phyloP scores from a whole-genome alignment of 352 stramenopile genomes.

The Achlya hypogyna region DNA sequence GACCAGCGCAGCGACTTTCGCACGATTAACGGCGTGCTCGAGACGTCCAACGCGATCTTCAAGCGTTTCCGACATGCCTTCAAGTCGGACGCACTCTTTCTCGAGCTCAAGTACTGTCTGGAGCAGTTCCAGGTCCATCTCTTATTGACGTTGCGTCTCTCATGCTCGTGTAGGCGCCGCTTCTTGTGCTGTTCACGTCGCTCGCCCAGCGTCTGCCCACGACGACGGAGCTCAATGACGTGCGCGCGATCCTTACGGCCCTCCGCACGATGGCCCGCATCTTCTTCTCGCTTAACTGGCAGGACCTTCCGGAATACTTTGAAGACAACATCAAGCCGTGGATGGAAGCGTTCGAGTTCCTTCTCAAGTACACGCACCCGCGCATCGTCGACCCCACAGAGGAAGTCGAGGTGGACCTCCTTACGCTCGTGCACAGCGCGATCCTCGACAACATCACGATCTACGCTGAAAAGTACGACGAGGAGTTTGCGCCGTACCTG shows the following conservation, averaged over 20 bases:
- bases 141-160: conserved; percentile 42
- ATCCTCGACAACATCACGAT: conserved; percentile 98
- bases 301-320: conserved; percentile 98
- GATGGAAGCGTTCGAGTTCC: conserved; percentile 94
- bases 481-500: conserved; percentile 96
- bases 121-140: conserved; percentile 82
- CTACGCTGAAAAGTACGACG: conserved; percentile 98
- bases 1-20: conserved; percentile 78
- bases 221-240: conserved; percentile 27
- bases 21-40: conserved; percentile 93
- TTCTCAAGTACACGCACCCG: conserved; percentile 92
- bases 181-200: conserved; percentile 71
- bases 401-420: conserved; percentile 83
- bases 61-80: conserved; percentile 95
- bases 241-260: conserved; percentile 61
- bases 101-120: conserved; percentile 94
- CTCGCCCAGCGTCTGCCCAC: conserved; percentile 43
- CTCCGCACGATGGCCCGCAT: conserved; percentile 94
- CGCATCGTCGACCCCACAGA: conserved; percentile 87
- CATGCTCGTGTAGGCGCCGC: conserved; percentile 32
- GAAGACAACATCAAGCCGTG: conserved; percentile 96
- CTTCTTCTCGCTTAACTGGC: conserved; percentile 98
- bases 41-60: conserved; percentile 98
- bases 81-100: conserved; percentile 92
- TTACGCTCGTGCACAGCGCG: conserved; percentile 91